phyloP scores from a whole-genome alignment of 2,329 filamentous ascomycete species.

The Fusarium hainanense region DNA sequence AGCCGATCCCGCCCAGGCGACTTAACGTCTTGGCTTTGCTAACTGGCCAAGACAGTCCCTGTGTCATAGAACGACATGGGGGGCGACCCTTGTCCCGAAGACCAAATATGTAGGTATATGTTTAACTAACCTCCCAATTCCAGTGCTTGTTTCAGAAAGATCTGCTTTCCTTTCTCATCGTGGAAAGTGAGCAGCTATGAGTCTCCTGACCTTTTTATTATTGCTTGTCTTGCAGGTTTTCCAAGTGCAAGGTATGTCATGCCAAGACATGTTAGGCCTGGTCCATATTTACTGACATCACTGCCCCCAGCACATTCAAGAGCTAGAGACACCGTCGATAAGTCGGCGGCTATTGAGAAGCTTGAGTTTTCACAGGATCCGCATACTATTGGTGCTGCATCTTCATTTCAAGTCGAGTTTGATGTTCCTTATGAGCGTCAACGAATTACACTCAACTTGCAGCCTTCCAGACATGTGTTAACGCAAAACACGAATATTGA shows the following conservation, averaged over 20 bases:
- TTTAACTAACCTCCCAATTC: background rate
- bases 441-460: constrained; percentile 20
- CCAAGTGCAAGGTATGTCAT: constrained; percentile 14
- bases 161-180: background rate
- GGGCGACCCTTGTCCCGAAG: background rate
- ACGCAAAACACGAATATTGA: constrained; percentile 24
- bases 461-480: constrained; percentile 24
- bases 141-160: background rate
- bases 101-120: background rate
- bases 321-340: background rate
- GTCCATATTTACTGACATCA: constrained; percentile 1
- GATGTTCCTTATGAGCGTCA: constrained; percentile 1
- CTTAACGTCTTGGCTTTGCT: constrained; percentile 19
- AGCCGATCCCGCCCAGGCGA: constrained; percentile 10
- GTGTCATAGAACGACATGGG: constrained; percentile 23
- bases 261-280: background rate
- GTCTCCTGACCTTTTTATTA: constrained; percentile 5
- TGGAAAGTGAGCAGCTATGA: constrained; percentile 14
- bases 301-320: constrained; percentile 11
- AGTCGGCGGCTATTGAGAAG: constrained; percentile 14
- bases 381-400: background rate
- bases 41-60: constrained; percentile 21
- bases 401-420: constrained; percentile 33
- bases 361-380: constrained; percentile 17
- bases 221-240: background rate